Base-by-base conservation (phyloP, 192 early-diverging fungal genomes). In the Paraglomus occultum region DNA sequence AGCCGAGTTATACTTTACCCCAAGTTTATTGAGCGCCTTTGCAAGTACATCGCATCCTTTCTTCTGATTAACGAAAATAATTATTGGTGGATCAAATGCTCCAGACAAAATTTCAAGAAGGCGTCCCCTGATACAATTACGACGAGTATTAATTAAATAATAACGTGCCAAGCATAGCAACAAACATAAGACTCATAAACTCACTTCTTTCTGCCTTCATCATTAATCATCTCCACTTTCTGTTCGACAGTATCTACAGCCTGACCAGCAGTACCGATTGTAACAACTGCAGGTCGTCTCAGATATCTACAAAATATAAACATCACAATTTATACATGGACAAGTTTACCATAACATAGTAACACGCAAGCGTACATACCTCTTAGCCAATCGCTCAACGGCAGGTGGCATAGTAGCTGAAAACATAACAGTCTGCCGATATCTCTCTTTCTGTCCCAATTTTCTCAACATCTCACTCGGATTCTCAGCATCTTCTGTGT, bases 41-140 rank as follows among this genome's bases (percentile, higher is more conserved):
- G 88, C 85, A 31, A 98, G 79, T 15, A 90, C 81, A 78, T 99
- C 97, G 47, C 88, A 91, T 38, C 84, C 90, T 75, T 91, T 92
- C 86, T 97, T 98, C 72, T 95, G 93, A 76, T 97, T 99, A 76
- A 97, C 95, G 83, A 99, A 99, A 38, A 99, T 90, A 48, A 99
- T 99, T 44, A 96, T 91, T 5, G 95, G 95, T 59, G 93, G 86
- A 44, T 80, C 80, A 74, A 85, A 95, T 39, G 86, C 76, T 8
- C 84, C 87, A 46, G 79, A 77, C 54, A 99, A 76, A 14, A 98
- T 64, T 49, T 92, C 91, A 43, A 94, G 71, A 20, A 99, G 76
- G 40, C 95, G 83, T 62, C 80, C 83, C 80, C 85, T 83, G 78
- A 74, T 77, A 63, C 63, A 68, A 9, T 31, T 45, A 22, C 51